A percentile compares a stretch with the other conserved stretches of the same genome.
These are phyloP conservation scores for Epichloe gansuensis DNA, from an alignment of 2,329 filamentous ascomycete genomes.

Conservation along the genomic window DNA sequence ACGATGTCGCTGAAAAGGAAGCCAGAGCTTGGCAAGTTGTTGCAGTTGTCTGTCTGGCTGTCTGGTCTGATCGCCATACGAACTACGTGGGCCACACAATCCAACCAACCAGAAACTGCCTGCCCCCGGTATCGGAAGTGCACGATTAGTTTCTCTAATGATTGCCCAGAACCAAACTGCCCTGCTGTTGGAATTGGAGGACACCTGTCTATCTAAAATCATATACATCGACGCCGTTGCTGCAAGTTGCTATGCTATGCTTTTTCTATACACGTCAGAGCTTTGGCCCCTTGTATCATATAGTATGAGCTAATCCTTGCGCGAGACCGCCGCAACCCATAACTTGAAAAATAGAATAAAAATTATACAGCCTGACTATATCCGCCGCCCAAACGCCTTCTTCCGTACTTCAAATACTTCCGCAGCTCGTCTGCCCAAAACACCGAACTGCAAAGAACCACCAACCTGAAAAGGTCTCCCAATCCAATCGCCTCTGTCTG, in stretches of 20 bases:
- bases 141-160: too few relatives aligned
- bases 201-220: not conserved
- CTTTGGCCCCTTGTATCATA: not conserved
- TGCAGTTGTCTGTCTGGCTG: not conserved
- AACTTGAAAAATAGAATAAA: not conserved
- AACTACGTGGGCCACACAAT: not conserved
- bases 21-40: not conserved
- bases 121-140: too few relatives aligned
- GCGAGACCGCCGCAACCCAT: not conserved
- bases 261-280: not conserved
- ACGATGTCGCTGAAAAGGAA: not conserved
- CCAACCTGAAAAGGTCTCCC: conserved; percentile 59
- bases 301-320: not conserved
- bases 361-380: conserved; percentile 54
- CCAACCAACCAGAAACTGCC: not conserved
- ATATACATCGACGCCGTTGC: not conserved
- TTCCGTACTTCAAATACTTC: conserved; percentile 61
- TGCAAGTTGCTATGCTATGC: not conserved
- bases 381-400: conserved; percentile 42
- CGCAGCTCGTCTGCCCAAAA: conserved; percentile 90
- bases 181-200: not conserved
- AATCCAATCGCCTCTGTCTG: conserved; percentile 79
- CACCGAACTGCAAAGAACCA: conserved; percentile 72
- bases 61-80: not conserved
- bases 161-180: not conserved